Base-by-base conservation (phyloP, 306 rosid species). In the Corylus americana region DNA sequence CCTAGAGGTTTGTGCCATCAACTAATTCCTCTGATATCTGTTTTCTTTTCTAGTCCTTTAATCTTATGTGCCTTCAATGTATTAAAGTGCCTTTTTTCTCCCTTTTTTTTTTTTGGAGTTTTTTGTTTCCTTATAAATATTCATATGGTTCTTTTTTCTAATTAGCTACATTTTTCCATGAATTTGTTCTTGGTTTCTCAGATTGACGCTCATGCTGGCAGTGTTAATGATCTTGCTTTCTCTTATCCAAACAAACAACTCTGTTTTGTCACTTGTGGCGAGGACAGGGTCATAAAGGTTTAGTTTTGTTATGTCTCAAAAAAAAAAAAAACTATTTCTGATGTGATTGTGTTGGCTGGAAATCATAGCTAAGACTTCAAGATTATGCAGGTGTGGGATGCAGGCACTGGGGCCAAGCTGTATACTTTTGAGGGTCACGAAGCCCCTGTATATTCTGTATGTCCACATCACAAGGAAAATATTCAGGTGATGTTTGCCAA, bases 141-240 rank as follows among this genome's bases (percentile, higher is more conserved):
- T 75, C 47, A 51, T 64, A 44, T 67, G 53, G 72, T 81, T 29
- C 84, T 5, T 80, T 39, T 71, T 42, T 44, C 67, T 78, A 29
- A 77, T 76, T 57, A 58, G 74, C 77, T 57, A 58, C 17, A 14
- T 8, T 74, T 62, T 80, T 70, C 68, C 63, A 59, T 77, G 80
- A 73, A 51, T 78, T 82, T 82, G 27, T 63, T 78, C 51, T 74
- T 35, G 64, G 37, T 48, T 50, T 77, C 73, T 70, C 95, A 96
- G 99, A 96, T 96, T 31, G 99, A 96, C 62, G 99, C 99, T 70
- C 99, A 96, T 85, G 77, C 77, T 83, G 99, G 99, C 75, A 93
- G 94, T 84, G 99, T 96, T 78, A 93, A 93, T 83, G 99, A 96
- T 88, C 94, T 96, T 75, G 97, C 99, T 35, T 96, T 96, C 88